Base-by-base conservation (phyloP, 1,284 basidiomycete genomes). In the Trichosporon asahii region DNA sequence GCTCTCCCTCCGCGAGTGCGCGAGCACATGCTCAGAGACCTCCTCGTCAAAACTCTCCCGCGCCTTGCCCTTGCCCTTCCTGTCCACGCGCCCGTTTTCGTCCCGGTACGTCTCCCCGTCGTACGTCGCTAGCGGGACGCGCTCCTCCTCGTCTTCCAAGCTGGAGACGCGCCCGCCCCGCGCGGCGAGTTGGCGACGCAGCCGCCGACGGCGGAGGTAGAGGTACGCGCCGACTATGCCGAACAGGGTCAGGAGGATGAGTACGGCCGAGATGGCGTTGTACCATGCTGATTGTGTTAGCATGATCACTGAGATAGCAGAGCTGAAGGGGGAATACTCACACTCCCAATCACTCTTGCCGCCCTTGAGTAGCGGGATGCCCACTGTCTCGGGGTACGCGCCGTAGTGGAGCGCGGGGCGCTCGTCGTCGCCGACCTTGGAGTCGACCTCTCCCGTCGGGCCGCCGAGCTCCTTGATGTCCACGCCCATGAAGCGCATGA, bases 401-500 rank as follows among this genome's bases (percentile, higher is more conserved):
- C 73, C 81, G 66, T 72, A 74, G 73, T 75, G 79, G 37, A 76
- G 73, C 0, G 74, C 76, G 1, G 80, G 75, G 44, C 82, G 71
- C 53, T 79, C 78, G 46, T 78, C 76, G 23, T 78, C 79, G 61
- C 83, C 85, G 23, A 84, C 70, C 37, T 73, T 65, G 1, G 74
- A 74, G 5, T 70, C 55, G 69, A 80, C 85, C 78, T 85, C 82
- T 46, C 90, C 88, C 40, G 92, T 88, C 73, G 91, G 86, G 70
- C 91, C 94, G 2, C 90, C 86, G 60, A 97, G 87, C 3, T 88
- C 87, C 33, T 90, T 88, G 76, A 95, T 91, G 84, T 98, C 91
- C 68, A 95, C 89, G 63, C 88, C 90, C 89, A 97, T 92, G 85
- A 98, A 98, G 15, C 95, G 91, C 64, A 95, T 89, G 78, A 99